Evolutionary conservation across 202 grass and related monocot genomes (phyloP).

Genomic region (Dendrocalamus latiflorus): DNA sequence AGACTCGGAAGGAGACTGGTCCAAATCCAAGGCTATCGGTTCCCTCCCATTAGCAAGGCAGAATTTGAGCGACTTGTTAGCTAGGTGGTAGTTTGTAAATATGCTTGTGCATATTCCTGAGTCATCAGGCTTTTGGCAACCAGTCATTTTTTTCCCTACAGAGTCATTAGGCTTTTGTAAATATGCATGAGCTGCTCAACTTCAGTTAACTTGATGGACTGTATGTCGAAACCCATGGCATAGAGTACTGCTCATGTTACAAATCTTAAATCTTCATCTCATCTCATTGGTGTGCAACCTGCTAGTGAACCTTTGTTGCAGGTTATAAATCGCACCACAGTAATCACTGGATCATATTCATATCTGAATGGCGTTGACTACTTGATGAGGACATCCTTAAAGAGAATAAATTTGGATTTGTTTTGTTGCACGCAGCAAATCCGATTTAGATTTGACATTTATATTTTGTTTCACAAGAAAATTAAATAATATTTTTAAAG

Average conservation of each 20-base stretch:
- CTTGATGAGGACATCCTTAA: too few species aligned
- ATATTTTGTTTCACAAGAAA: too few species aligned
- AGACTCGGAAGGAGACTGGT: neutral
- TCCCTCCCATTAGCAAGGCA: slow-evolving; percentile 8
- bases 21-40: neutral
- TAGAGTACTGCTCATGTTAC: slow-evolving; percentile 1
- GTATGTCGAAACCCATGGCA: slow-evolving; percentile 27
- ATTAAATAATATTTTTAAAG: too few species aligned
- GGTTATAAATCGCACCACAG: neutral
- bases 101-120: slow-evolving; percentile 28
- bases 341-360: neutral
- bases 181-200: neutral
- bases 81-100: slow-evolving; percentile 44
- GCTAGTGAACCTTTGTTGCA: neutral
- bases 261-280: neutral
- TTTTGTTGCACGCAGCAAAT: too few species aligned
- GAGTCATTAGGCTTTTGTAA: too few species aligned
- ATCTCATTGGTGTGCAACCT: neutral
- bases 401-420: too few species aligned
- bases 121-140: slow-evolving; percentile 10
- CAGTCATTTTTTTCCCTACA: neutral
- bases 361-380: neutral
- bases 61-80: neutral
- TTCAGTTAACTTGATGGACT: neutral
- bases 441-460: too few species aligned